Conservation (phyloP, 805 yeast genomes). For the Kodamaea leandrae region DNA sequence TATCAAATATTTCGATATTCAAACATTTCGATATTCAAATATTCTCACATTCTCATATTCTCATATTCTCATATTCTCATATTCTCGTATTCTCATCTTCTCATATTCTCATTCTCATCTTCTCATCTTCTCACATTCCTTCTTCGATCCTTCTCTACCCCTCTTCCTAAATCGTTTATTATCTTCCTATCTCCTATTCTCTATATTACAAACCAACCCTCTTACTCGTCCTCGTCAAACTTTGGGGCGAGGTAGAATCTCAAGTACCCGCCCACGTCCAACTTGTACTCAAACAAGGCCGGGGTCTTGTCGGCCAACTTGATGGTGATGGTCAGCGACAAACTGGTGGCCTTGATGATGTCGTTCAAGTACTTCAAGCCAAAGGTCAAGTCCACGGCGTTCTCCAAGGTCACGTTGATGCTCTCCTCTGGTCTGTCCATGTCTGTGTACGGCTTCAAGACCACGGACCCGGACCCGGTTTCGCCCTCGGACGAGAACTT, state of each 20-base stretch:
- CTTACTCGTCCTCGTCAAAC: constrained; percentile 83
- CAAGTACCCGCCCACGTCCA: constrained; percentile 82
- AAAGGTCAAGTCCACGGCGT: constrained; percentile 84
- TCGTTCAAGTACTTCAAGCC: constrained; percentile 89
- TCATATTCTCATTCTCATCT: too few relatives aligned
- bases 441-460: constrained; percentile 79
- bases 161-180: not conserved
- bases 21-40: too few relatives aligned
- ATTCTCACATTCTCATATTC: too few relatives aligned
- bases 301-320: constrained; percentile 90
- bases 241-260: constrained; percentile 97
- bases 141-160: too few relatives aligned
- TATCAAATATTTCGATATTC: too few relatives aligned
- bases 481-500: constrained; percentile 90
- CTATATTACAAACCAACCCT: not conserved
- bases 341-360: constrained; percentile 85
- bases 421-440: constrained; percentile 77
- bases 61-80: too few relatives aligned
- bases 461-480: constrained; percentile 81
- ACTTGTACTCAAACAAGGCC: constrained; percentile 86
- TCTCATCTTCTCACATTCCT: too few relatives aligned
- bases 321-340: constrained; percentile 74
- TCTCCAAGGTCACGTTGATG: constrained; percentile 72
- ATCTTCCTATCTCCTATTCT: not conserved
- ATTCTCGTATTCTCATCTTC: too few relatives aligned